Evolutionary conservation across 371 early-diverging fungal genomes (phyloP).

Genomic region (Rhizomucor miehei): DNA sequence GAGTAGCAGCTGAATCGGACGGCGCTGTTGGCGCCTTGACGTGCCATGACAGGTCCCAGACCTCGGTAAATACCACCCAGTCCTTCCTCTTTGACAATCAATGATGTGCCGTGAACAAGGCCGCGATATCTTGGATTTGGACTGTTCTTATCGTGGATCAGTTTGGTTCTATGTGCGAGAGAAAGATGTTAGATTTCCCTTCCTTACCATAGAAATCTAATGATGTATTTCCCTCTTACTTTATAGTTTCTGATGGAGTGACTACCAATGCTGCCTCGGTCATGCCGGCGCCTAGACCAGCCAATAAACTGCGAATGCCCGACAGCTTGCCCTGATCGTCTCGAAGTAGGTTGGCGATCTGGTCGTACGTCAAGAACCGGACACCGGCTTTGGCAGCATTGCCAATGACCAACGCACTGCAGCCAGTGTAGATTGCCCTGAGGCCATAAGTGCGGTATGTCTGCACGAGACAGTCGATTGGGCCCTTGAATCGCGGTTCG

Average conservation of each 20-base stretch:
- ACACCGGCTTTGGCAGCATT: conserved; percentile 90
- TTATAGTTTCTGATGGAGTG: conserved; percentile 91
- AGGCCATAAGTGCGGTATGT: conserved; percentile 46
- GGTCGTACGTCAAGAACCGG: conserved; percentile 87
- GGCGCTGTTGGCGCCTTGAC: conserved; percentile 92
- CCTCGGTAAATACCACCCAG: conserved; percentile 88
- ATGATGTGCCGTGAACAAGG: conserved; percentile 66
- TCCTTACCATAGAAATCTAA: no score
- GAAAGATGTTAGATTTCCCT: conserved; percentile 2
- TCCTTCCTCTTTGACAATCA: conserved; percentile 74
- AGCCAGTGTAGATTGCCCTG: conserved; percentile 25
- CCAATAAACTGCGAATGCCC: conserved; percentile 64
- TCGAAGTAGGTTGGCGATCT: conserved; percentile 68
- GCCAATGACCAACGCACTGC: conserved; percentile 78
- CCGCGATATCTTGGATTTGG: conserved; percentile 74
- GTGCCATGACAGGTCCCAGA: conserved; percentile 83
- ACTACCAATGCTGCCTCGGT: conserved; percentile 84
- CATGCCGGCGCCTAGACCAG: conserved; percentile 90
- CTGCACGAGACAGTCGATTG: conserved; percentile 71
- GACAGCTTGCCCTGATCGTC: conserved; percentile 71
- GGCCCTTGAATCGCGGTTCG: conserved; percentile 68
- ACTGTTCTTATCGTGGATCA: conserved; percentile 78
- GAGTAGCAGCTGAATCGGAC: conserved; percentile 87
- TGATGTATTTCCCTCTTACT: conserved; percentile 44
- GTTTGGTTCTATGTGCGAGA: conserved; percentile 58